Evolutionary conservation across 768 basidiomycete species (phyloP), one percentile per base, ranked within the genome.

Genomic region (Chalciporus sphaerocephalus): DNA sequence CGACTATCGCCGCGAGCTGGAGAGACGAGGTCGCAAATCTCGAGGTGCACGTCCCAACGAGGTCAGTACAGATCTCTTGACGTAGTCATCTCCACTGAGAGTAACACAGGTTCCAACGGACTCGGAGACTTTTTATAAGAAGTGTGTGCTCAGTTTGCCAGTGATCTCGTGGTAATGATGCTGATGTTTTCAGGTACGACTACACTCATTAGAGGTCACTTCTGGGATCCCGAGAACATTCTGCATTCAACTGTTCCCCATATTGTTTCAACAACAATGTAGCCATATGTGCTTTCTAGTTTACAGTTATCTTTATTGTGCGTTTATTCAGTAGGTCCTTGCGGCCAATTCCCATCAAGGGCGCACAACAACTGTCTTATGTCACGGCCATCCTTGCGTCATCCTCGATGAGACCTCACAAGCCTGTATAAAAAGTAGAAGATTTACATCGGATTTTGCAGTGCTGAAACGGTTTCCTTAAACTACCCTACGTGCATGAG

Each of bases 101-200:
- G 15, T 23, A 5, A 34, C 42, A 82, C 66, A 61, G 6, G 71
- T 80, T 21, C 83, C 88, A 15, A 75, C 79, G 6, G 85, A 92
- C 57, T 87, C 86, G 7, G 92, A 93, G 64, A 78, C 74, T 1
- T 95, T 95, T 60, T 95, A 92, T 64, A 80, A 70, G 57, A 91
- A 89, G 91, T 89, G 53, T 42, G 83, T 57, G 27, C 17, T 8
- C 39, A 25, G 15, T 7, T 20, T 17, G 13, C 24, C 40, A 25
- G 22, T 10, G 34, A 32, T n/a, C 2, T 18, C 32, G 20, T 6
- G 21, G 28, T 38, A 6, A 25, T 61, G 32, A 59, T n/a, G n/a
- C 36, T 15, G 32, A 32, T 32, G 18, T 49, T 44, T 42, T 20
- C 50, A 79, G 77, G 57, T 79, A 79, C 42, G 77, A 79, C 50